Evolutionary conservation across 352 stramenopile species (phyloP).

Genomic region (Globisporangium mamillatum): DNA sequence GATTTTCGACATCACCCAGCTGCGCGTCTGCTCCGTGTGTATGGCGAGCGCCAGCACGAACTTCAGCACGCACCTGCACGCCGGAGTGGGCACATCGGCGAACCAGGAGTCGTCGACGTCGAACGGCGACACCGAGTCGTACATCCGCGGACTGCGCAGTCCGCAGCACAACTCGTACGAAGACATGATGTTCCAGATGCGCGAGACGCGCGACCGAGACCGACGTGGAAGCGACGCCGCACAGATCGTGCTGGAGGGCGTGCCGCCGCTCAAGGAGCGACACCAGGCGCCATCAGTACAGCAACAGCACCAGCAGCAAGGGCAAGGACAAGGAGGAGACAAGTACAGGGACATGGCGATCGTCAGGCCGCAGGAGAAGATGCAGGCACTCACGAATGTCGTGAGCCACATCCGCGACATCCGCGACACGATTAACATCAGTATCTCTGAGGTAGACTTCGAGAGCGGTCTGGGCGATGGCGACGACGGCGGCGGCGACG

Average conservation of each 20-base stretch:
- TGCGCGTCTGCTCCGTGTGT: slow-evolving; percentile 75
- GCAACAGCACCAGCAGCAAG: slow-evolving; percentile 8
- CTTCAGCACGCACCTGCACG: slow-evolving; percentile 14
- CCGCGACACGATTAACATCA: slow-evolving; percentile 65
- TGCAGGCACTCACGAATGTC: slow-evolving; percentile 51
- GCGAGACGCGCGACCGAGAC: slow-evolving; percentile 45
- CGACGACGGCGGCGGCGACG: slow-evolving; percentile 14
- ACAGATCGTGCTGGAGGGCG: slow-evolving; percentile 15
- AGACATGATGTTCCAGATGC: slow-evolving; percentile 58
- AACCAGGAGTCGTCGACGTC: slow-evolving; percentile 47
- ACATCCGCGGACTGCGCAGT: slow-evolving; percentile 40
- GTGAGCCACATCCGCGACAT: slow-evolving; percentile 65
- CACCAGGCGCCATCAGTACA: neutral
- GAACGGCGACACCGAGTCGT: slow-evolving; percentile 50
- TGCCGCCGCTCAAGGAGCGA: neutral
- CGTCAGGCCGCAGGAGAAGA: slow-evolving; percentile 41
- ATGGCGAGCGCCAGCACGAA: slow-evolving; percentile 36
- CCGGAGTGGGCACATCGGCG: slow-evolving; percentile 22
- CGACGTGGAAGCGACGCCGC: slow-evolving; percentile 36
- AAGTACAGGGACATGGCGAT: slow-evolving; percentile 14
- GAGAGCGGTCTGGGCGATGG: slow-evolving; percentile 23
- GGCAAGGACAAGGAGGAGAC: slow-evolving; percentile 9
- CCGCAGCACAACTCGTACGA: slow-evolving; percentile 58
- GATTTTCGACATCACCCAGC: slow-evolving; percentile 46
- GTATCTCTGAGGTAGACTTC: slow-evolving; percentile 47